Base-by-base conservation (phyloP, 176 grass and related monocot species). In the Paspalum vaginatum region DNA sequence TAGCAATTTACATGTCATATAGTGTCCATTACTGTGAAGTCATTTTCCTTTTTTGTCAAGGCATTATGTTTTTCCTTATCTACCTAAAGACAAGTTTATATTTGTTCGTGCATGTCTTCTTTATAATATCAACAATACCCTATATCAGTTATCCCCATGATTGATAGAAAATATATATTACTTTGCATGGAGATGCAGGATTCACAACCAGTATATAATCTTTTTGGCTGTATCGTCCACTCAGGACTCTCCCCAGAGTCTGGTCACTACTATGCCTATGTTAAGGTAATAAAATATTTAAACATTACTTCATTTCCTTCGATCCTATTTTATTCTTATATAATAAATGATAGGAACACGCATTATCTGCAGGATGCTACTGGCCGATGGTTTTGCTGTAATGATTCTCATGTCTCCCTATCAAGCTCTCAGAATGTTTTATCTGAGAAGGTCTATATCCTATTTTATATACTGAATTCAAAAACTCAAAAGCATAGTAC, bases 251-350 rank as follows among this genome's bases (percentile, higher is more conserved):
- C 97, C 49, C 88, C 72, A 11, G 97, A 99, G 27, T 93, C 97
- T 80, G 97, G 97, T 79, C 97, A 96, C 70, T 99, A 99, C 80
- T 99, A 99, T 93, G 92, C 97, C 70, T 99, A 99, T 92, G 92
- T 99, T 85, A 99, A 99, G 88, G 97, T 93, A 80, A 68, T 58
- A 68, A 42, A 70, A 59, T 57, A 74, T 82, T 20, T 68, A 41
- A 25, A 72, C 62, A 74, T 17, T 79, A 69, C 56, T 63, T 71
- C 42, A 42, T 53, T 56, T 85, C 75, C 18, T 67, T 51, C 32
- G 51, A 49, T 92, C 76, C 27, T 47, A 12, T 83, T 69, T 43
- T 51, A 50, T 66, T 38, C 66, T 48, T 59, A 65, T 11, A 12
- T 82, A 65, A 70, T 67, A 10, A 22, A 51, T 50, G 49, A 56